Evolutionary conservation across 371 early-diverging fungal species (phyloP), one percentile per base, ranked within the genome.

Genomic region (Mycotypha africana): DNA sequence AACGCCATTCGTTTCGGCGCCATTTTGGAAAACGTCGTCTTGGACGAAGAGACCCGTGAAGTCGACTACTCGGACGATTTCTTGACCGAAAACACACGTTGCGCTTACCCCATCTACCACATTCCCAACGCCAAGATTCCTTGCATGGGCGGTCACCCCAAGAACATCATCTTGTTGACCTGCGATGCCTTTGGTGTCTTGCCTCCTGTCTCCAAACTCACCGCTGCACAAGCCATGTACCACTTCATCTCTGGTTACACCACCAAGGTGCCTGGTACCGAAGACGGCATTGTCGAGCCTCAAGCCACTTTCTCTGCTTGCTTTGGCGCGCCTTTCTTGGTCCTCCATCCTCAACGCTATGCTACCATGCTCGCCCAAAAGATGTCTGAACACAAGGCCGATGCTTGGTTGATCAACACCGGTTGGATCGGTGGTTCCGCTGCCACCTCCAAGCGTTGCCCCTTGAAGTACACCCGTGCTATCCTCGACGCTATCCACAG

Each of bases 101-200:
- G 91, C 65, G 91, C 95, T n/a, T 97, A 97, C 74, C 97, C 97
- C 28, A 95, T 94, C 63, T 62, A 96, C 57, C 91, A 76, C 68
- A 97, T 96, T 60, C 95, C 97, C 51, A 94, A 92, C 62, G 94
- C 95, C 56, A 91, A 95, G 81, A 58, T 95, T 24, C 97, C 97
- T 21, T 95, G 96, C 64, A 65, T 95, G 35, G 91, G 91, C 49
- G 82, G 87, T 51, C 95, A 94, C 73, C 98, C 98, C 46, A 82
- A 85, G 71, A 96, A 97, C 82, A 91, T 97, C 53, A 88, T 97
- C 67, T 73, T 97, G 62, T 74, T 97, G 58, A 97, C 98, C 22
- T 96, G 96, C 73, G 98, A 97, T 61, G 98, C 97, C 50, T 95
- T 96, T 64, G 98, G 98, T 58, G 93, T 97, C 40, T 73, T 97